phyloP scores from a whole-genome alignment of 2,329 filamentous ascomycete genomes.

The Alternaria triticimaculans region DNA sequence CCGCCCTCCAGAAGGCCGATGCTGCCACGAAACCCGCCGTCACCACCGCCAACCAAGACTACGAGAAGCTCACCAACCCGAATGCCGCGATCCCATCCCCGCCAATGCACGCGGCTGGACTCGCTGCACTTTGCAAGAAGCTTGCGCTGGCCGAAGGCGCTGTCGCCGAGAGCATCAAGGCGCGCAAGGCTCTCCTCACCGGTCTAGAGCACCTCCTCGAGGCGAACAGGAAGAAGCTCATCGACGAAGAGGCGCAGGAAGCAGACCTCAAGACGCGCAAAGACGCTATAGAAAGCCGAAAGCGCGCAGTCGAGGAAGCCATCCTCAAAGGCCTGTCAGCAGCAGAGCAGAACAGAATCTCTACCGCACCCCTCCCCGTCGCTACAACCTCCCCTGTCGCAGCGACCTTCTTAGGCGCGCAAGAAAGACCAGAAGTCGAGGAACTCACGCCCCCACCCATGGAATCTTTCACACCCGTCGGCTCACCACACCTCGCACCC shows the following conservation, averaged over 20 bases:
- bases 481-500: slow-evolving; percentile 49
- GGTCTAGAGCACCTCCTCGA: slow-evolving; percentile 84
- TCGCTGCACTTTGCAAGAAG: slow-evolving; percentile 88
- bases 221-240: slow-evolving; percentile 72
- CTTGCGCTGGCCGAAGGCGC: slow-evolving; percentile 88
- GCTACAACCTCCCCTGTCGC: slow-evolving; percentile 22
- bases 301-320: slow-evolving; percentile 85
- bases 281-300: slow-evolving; percentile 77
- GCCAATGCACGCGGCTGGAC: slow-evolving; percentile 87
- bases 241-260: slow-evolving; percentile 72
- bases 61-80: slow-evolving; percentile 80
- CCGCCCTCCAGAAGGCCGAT: slow-evolving; percentile 74
- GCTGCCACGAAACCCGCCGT: slow-evolving; percentile 71
- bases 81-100: slow-evolving; percentile 73
- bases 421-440: slow-evolving; percentile 81
- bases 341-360: slow-evolving; percentile 60
- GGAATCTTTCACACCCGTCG: slow-evolving; percentile 61
- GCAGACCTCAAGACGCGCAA: slow-evolving; percentile 71
- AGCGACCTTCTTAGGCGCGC: slow-evolving; percentile 37
- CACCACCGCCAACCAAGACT: slow-evolving; percentile 78
- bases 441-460: slow-evolving; percentile 81
- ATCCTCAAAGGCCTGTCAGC: slow-evolving; percentile 85
- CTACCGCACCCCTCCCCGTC: slow-evolving; percentile 45
- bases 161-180: slow-evolving; percentile 87
- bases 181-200: slow-evolving; percentile 76